phyloP scores from a whole-genome alignment of 176 grass and related monocot genomes.

The Chloris gayana region DNA sequence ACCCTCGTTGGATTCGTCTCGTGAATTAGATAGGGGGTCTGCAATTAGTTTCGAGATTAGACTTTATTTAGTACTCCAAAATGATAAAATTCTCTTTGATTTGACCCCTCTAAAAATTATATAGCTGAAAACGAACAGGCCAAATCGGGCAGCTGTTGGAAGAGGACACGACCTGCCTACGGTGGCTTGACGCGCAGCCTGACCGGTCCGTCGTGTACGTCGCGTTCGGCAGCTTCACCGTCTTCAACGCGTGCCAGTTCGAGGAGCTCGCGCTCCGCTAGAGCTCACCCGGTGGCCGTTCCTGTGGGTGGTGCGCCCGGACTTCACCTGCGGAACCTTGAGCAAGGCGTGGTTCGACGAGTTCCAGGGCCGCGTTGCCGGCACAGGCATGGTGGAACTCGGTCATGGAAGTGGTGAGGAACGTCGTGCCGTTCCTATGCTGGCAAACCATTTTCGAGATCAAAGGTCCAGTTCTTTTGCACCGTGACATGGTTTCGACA shows the following conservation, averaged over 20 bases:
- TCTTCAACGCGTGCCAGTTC: constrained; percentile 41
- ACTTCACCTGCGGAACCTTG: not conserved
- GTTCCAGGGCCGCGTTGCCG: constrained; percentile 19
- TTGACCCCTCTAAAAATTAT: too few species aligned
- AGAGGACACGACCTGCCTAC: constrained; percentile 32
- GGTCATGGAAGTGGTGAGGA: too few species aligned
- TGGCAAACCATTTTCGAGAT: too few species aligned
- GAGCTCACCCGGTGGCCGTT: constrained; percentile 44
- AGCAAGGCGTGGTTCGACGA: constrained; percentile 36
- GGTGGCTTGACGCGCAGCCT: constrained; percentile 56
- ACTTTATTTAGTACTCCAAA: too few species aligned
- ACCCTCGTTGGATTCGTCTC: too few species aligned
- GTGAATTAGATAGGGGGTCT: too few species aligned
- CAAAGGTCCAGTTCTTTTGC: too few species aligned
- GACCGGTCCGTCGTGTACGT: constrained; percentile 58
- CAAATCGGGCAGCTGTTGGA: constrained; percentile 51
- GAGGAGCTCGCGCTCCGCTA: constrained; percentile 61
- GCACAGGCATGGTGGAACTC: constrained; percentile 41
- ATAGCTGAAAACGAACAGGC: too few species aligned
- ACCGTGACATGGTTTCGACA: too few species aligned
- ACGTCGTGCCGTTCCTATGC: too few species aligned
- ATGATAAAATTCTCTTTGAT: too few species aligned
- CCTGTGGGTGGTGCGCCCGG: constrained; percentile 66
- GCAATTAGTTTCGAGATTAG: too few species aligned
- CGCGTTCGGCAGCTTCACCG: constrained; percentile 60